Percentiles rank a stretch among this genome's conserved stretches.
Conservation (phyloP, 306 rosid species). For the Quercus ilex region DNA sequence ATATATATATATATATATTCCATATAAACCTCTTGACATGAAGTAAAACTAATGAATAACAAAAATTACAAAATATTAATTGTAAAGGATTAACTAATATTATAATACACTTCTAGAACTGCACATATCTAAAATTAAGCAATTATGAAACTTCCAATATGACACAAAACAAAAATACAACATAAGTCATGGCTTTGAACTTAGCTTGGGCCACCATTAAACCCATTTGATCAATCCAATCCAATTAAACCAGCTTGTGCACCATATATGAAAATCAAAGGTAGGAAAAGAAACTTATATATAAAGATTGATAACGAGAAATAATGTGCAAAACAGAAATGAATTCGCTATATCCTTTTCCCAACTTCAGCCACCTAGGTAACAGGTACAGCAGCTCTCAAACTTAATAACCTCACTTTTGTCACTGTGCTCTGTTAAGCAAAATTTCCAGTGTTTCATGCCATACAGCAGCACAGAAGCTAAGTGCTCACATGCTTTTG, state of each 20-base stretch:
- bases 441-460: not conserved
- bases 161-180: not conserved
- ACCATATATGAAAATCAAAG: not conserved
- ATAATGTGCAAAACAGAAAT: too few species aligned
- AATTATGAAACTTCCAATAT: not conserved
- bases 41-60: not conserved
- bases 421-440: not conserved
- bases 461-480: not conserved
- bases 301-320: too few species aligned
- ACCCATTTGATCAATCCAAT: not conserved
- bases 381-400: not conserved
- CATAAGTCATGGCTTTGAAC: not conserved
- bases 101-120: not conserved
- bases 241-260: not conserved
- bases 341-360: too few species aligned
- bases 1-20: too few species aligned
- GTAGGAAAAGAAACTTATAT: too few species aligned
- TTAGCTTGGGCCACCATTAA: not conserved
- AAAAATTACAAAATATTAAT: not conserved
- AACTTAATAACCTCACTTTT: not conserved
- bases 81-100: not conserved
- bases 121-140: not conserved
- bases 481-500: not conserved
- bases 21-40: not conserved
- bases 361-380: too few species aligned